Percentiles rank a stretch among this genome's conserved stretches.
Evolutionary conservation across 257 asterid species (phyloP).

Genomic region (Ballota nigra): DNA sequence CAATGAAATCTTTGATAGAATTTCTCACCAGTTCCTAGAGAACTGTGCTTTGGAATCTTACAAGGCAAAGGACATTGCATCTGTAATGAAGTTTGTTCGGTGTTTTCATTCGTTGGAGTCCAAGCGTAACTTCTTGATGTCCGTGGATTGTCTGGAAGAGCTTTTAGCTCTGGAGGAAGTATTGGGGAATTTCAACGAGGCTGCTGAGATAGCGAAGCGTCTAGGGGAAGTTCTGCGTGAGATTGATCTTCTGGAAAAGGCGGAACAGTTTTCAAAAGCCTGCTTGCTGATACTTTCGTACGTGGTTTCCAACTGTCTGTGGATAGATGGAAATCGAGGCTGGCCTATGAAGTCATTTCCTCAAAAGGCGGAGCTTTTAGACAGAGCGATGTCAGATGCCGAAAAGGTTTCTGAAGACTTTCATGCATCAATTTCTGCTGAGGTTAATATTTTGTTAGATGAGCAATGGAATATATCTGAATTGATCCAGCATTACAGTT

Average conservation of each 20-base stretch:
- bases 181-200: conserved; percentile 47
- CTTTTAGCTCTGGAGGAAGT: conserved; percentile 55
- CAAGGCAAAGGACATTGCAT: conserved; percentile 24
- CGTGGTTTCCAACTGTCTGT: conserved; percentile 41
- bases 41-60: conserved; percentile 35
- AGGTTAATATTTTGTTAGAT: conserved; percentile 33
- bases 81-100: conserved; percentile 47
- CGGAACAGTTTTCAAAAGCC: conserved; percentile 26
- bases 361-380: conserved; percentile 30
- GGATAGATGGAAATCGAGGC: conserved; percentile 41
- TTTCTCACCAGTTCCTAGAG: conserved; percentile 22
- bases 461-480: conserved; percentile 15
- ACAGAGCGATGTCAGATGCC: conserved; percentile 36
- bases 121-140: conserved; percentile 45
- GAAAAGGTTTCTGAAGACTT: conserved; percentile 28
- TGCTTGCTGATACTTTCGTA: conserved; percentile 32
- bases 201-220: conserved; percentile 44
- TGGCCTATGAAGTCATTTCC: conserved; percentile 56
- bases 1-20: not conserved
- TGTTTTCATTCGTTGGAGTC: conserved; percentile 38
- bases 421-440: conserved; percentile 28
- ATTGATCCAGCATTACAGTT: conserved; percentile 1
- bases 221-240: conserved; percentile 36
- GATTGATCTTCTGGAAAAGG: conserved; percentile 40
- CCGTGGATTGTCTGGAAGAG: conserved; percentile 40